Conservation (phyloP, 2,329 filamentous ascomycete genomes). For the Fusarium anthophilum region DNA sequence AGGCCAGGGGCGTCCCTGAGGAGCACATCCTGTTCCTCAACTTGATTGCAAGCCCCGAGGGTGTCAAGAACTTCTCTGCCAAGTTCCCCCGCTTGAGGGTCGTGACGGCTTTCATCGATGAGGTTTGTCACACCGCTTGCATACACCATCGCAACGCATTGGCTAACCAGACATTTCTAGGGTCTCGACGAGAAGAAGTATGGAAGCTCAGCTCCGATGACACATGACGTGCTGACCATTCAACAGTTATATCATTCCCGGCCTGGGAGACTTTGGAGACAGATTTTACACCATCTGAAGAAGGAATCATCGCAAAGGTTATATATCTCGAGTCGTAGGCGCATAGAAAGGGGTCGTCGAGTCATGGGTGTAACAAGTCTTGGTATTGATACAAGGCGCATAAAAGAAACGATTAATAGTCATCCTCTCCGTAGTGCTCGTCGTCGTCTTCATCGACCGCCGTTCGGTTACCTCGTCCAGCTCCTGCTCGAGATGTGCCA, state of each 20-base stretch:
- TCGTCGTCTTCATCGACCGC: conserved; percentile 59
- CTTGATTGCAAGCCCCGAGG: conserved; percentile 95
- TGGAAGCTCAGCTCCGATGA: conserved; percentile 33
- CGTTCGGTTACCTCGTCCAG: conserved; percentile 40
- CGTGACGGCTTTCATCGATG: conserved; percentile 94
- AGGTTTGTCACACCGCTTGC: conserved; percentile 55
- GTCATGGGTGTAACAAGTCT: conserved; percentile 24
- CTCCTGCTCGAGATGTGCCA: conserved; percentile 41
- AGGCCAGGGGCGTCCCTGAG: conserved; percentile 89
- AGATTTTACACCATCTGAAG: conserved; percentile 88
- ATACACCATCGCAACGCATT: conserved; percentile 7
- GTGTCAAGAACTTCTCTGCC: conserved; percentile 86
- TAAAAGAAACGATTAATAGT: conserved; percentile 56
- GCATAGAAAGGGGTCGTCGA: conserved; percentile 20
- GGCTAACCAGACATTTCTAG: conserved; percentile 46
- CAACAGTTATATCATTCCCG: conserved; percentile 89
- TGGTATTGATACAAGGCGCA: conserved; percentile 32
- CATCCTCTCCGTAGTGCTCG: conserved; percentile 63
- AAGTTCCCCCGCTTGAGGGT: conserved; percentile 90
- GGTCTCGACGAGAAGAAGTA: conserved; percentile 99
- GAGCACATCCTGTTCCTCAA: conserved; percentile 97
- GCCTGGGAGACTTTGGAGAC: conserved; percentile 94
- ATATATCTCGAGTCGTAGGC: conserved; percentile 18
- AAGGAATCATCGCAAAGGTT: conserved; percentile 14
- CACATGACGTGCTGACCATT: conserved; percentile 48